Evolutionary conservation across 257 asterid species (phyloP).

Genomic region (Solanum tarijense): DNA sequence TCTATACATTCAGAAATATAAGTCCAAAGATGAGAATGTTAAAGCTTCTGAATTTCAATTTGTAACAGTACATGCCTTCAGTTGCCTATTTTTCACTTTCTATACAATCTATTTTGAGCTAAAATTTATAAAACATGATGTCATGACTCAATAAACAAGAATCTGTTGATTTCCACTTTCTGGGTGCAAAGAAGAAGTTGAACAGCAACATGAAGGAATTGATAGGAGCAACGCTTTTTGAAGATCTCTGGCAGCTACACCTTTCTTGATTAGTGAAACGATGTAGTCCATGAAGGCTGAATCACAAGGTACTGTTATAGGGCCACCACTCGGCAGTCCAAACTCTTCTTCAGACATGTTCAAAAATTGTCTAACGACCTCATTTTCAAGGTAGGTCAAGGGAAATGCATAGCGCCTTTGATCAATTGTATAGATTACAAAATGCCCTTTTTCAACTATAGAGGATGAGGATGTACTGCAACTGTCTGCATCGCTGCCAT

Average conservation of each 20-base stretch:
- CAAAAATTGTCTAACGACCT: too few relatives aligned
- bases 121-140: background rate
- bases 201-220: too few relatives aligned
- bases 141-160: background rate
- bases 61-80: too few relatives aligned
- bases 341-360: constrained; percentile 5
- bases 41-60: too few relatives aligned
- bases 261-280: background rate
- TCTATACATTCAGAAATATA: too few relatives aligned
- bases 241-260: background rate
- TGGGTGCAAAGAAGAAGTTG: too few relatives aligned
- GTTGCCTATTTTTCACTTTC: too few relatives aligned
- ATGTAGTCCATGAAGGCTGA: background rate
- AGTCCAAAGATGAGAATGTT: too few relatives aligned
- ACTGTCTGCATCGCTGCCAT: too few relatives aligned
- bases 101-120: background rate
- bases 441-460: too few relatives aligned
- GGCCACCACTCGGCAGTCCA: background rate
- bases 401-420: constrained; percentile 18
- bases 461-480: too few relatives aligned
- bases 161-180: background rate
- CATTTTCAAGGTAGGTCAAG: background rate
- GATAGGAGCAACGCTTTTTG: too few relatives aligned
- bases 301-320: background rate
- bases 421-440: constrained; percentile 15